These are phyloP conservation scores for Zizania latifolia DNA, from an alignment of 176 grass and related monocot genomes.

Conservation along the genomic window DNA sequence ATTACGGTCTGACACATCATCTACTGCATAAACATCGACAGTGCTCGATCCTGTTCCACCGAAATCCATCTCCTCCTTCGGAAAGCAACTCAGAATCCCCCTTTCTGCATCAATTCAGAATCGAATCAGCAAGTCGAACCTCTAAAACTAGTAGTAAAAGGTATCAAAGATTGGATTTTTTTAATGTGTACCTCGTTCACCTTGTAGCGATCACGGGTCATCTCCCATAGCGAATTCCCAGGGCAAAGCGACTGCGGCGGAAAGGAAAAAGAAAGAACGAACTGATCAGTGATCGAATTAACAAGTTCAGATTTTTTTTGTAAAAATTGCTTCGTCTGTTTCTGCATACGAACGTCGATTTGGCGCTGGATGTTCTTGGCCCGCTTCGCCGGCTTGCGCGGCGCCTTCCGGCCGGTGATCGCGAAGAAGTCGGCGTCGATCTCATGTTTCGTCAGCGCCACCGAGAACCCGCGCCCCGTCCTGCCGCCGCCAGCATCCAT, in stretches of 20 bases:
- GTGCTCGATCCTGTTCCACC: conserved; percentile 20
- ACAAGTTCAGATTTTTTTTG: not conserved
- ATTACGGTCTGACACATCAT: conserved; percentile 32
- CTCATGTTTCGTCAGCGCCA: conserved; percentile 51
- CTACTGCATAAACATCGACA: not conserved
- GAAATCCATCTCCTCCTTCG: conserved; percentile 2
- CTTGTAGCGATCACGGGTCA: conserved; percentile 50
- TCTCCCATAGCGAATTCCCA: conserved; percentile 28
- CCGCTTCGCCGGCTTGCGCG: conserved; percentile 45
- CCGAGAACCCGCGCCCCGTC: conserved; percentile 35
- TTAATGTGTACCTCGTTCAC: conserved; percentile 44
- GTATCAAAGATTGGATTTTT: conserved; percentile 4
- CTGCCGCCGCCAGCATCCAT: not conserved
- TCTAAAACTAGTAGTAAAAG: not conserved
- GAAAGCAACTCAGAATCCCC: conserved; percentile 25
- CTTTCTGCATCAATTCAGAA: conserved; percentile 32
- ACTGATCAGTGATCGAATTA: conserved; percentile 28
- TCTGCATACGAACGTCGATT: conserved; percentile 50
- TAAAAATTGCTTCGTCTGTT: not conserved
- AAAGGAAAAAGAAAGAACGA: not conserved
- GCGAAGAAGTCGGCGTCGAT: conserved; percentile 76
- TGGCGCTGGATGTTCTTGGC: conserved; percentile 55
- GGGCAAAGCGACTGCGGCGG: conserved; percentile 22
- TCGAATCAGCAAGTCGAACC: not conserved
- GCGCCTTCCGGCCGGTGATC: conserved; percentile 65